Percentiles rank a stretch among this genome's conserved stretches.
These are phyloP conservation scores for Mucor indicus DNA, from an alignment of 371 early-diverging fungal species.

Conservation along the genomic window DNA sequence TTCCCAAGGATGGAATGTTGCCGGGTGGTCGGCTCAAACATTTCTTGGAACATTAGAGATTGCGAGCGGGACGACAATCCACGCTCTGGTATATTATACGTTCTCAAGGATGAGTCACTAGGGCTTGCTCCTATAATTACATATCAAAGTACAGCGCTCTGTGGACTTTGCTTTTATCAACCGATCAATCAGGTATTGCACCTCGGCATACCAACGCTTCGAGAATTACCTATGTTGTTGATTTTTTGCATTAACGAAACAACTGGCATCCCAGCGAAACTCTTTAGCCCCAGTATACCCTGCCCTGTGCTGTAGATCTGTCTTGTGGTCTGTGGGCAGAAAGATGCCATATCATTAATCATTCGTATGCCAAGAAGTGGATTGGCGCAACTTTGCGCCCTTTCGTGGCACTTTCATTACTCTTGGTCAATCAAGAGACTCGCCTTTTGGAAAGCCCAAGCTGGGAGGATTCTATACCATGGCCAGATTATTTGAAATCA, in stretches of 20 bases:
- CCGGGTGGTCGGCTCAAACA: no score
- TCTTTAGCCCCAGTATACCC: constrained; percentile 7
- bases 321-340: constrained; percentile 9
- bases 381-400: no score
- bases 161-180: constrained; percentile 16
- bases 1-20: no score
- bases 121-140: constrained; percentile 13
- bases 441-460: no score
- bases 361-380: no score
- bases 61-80: constrained; percentile 12
- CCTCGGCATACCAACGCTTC: constrained; percentile 9
- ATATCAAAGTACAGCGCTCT: constrained; percentile 10
- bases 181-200: constrained; percentile 15
- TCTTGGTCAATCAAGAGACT: no score
- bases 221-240: constrained; percentile 7
- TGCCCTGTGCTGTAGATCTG: constrained; percentile 8
- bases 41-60: no score
- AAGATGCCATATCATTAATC: constrained; percentile 9
- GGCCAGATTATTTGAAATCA: no score
- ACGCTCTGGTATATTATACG: constrained; percentile 12
- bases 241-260: constrained; percentile 8
- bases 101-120: constrained; percentile 10
- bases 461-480: no score
- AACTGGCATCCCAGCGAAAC: constrained; percentile 7
- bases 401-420: no score